A percentile compares a stretch with the other conserved stretches of the same genome.
Evolutionary conservation across 2,329 filamentous ascomycete genomes (phyloP).

Genomic region (Trichoderma endophyticum): DNA sequence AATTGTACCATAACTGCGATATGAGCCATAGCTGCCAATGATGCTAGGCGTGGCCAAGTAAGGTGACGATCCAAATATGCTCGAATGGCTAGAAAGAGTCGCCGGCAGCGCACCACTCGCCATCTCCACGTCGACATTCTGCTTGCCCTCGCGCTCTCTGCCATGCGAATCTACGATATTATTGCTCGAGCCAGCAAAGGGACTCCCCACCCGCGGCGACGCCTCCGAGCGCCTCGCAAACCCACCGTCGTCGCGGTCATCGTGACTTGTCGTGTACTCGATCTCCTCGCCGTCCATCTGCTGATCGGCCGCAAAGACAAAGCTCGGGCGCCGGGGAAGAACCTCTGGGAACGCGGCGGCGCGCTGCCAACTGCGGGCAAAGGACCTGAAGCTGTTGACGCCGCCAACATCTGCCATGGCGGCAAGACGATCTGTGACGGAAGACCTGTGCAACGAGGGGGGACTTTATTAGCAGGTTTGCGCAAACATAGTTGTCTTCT

Average conservation of each 20-base stretch:
- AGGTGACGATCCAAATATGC: conserved; percentile 56
- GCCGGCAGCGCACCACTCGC: conserved; percentile 29
- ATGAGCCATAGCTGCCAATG: conserved; percentile 66
- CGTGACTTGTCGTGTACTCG: conserved; percentile 41
- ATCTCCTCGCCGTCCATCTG: conserved; percentile 28
- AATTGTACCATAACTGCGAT: conserved; percentile 55
- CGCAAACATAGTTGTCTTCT: neutral
- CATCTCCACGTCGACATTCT: conserved; percentile 43
- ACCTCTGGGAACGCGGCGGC: conserved; percentile 87
- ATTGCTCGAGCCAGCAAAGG: conserved; percentile 26
- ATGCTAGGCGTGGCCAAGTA: conserved; percentile 66
- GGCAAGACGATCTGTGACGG: conserved; percentile 54
- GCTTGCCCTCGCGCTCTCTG: conserved; percentile 48
- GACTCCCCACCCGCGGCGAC: conserved; percentile 25
- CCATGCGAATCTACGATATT: conserved; percentile 23
- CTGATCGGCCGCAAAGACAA: conserved; percentile 62
- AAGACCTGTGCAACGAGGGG: conserved; percentile 46
- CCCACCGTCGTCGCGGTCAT: conserved; percentile 39
- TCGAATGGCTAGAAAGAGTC: conserved; percentile 33
- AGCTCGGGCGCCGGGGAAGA: conserved; percentile 72
- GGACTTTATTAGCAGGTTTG: neutral
- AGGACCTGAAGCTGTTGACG: conserved; percentile 91
- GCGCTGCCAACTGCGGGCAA: conserved; percentile 87
- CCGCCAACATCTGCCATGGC: conserved; percentile 72
- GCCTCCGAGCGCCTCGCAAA: conserved; percentile 52